These are phyloP conservation scores for Penicillium crystallinum DNA, from an alignment of 495 filamentous ascomycete genomes.

Conservation along the genomic window DNA sequence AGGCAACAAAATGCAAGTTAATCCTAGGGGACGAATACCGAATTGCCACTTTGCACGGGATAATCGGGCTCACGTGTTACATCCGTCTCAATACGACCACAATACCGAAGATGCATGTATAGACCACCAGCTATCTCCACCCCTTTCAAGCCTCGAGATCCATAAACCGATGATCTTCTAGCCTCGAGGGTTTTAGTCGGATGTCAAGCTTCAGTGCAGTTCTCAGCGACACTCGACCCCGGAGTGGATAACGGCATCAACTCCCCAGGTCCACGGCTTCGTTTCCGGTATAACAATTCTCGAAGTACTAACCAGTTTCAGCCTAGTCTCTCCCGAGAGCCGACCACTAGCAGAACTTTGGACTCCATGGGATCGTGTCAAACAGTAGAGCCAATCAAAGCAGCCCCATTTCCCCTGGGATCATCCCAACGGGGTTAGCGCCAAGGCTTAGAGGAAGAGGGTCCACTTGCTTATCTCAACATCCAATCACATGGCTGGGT, in stretches of 20 bases:
- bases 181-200: neutral
- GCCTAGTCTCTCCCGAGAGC: constrained; percentile 13
- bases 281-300: constrained; percentile 11
- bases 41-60: constrained; percentile 8
- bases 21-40: constrained; percentile 2
- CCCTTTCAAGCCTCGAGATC: neutral
- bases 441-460: constrained; percentile 6
- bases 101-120: constrained; percentile 9
- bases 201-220: constrained; percentile 7
- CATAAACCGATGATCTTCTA: neutral
- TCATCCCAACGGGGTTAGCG: constrained; percentile 8
- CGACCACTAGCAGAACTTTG: constrained; percentile 8
- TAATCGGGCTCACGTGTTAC: neutral
- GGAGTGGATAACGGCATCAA: constrained; percentile 7
- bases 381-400: constrained; percentile 8
- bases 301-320: constrained; percentile 8
- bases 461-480: constrained; percentile 29
- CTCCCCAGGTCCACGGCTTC: neutral
- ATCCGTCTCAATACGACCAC: constrained; percentile 2
- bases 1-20: neutral
- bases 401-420: constrained; percentile 2
- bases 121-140: neutral
- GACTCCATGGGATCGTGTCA: constrained; percentile 23
- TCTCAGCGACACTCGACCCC: constrained; percentile 15
- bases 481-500: constrained; percentile 13